These are phyloP conservation scores for Platanus orientalis DNA, from an alignment of 164 flowering plant genomes.

Conservation along the genomic window DNA sequence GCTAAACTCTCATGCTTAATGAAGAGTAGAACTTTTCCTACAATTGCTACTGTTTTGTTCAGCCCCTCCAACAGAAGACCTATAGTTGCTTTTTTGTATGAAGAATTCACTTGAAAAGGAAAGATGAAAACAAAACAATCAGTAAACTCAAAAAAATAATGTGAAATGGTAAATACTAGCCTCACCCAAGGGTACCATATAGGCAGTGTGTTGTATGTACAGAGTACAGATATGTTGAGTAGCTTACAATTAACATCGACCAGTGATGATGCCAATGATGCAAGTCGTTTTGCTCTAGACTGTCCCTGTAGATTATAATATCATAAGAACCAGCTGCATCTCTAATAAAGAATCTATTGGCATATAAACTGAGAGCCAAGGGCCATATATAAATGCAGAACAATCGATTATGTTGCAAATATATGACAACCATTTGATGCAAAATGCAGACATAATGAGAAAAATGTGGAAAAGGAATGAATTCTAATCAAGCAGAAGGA, in stretches of 20 bases:
- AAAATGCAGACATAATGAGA: too few species aligned
- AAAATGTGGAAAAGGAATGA: too few species aligned
- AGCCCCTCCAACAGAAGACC: conserved; percentile 58
- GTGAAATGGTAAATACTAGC: neutral
- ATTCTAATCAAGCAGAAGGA: too few species aligned
- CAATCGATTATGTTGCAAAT: neutral
- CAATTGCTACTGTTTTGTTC: conserved; percentile 56
- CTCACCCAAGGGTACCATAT: neutral
- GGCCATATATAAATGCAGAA: neutral
- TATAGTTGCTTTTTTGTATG: conserved; percentile 44
- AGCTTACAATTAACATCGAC: conserved; percentile 46
- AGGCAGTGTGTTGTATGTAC: too few species aligned
- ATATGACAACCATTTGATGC: neutral
- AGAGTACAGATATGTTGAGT: conserved; percentile 1
- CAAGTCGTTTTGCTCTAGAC: conserved; percentile 46
- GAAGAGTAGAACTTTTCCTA: conserved; percentile 63
- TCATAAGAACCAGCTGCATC: conserved; percentile 1
- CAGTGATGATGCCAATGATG: conserved; percentile 51
- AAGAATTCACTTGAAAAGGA: conserved; percentile 42
- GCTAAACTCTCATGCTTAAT: conserved; percentile 55
- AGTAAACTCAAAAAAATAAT: neutral
- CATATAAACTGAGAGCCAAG: neutral
- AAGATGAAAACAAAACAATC: conserved; percentile 9
- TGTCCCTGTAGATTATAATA: conserved; percentile 38
- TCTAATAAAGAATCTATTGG: neutral